A percentile compares a stretch with the other conserved stretches of the same genome.
These are phyloP conservation scores for Aquilaria agallochum DNA, from an alignment of 441 rosid species.

Conservation along the genomic window DNA sequence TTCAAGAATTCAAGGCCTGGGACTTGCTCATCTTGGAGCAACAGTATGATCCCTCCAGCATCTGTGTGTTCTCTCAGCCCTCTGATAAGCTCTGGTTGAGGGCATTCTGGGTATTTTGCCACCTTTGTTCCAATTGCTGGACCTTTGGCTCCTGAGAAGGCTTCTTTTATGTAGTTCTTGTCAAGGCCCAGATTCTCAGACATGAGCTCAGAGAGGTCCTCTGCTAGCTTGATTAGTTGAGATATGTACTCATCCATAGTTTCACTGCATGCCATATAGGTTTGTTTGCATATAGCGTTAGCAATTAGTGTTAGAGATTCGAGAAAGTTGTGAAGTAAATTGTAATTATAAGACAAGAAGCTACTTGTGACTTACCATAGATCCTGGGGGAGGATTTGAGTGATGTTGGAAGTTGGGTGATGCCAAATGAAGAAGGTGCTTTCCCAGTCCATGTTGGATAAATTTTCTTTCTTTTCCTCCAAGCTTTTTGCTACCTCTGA, in stretches of 20 bases:
- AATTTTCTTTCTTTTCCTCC: slow-evolving; percentile 23
- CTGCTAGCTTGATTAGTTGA: slow-evolving; percentile 60
- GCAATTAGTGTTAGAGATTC: no score
- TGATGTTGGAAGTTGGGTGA: slow-evolving; percentile 62
- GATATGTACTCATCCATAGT: slow-evolving; percentile 66
- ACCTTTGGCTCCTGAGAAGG: slow-evolving; percentile 40
- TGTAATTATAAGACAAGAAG: no score
- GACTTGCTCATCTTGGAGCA: slow-evolving; percentile 63
- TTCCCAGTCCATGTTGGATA: slow-evolving; percentile 76
- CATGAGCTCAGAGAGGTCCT: slow-evolving; percentile 64
- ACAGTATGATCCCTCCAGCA: slow-evolving; percentile 62
- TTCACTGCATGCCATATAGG: slow-evolving; percentile 41
- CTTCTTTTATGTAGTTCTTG: slow-evolving; percentile 34
- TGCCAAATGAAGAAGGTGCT: slow-evolving; percentile 74
- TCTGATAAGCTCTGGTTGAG: slow-evolving; percentile 48
- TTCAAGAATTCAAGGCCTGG: slow-evolving; percentile 60
- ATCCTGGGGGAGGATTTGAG: slow-evolving; percentile 52
- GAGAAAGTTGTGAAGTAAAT: no score
- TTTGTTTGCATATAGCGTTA: no score
- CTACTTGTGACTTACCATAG: slow-evolving; percentile 39
- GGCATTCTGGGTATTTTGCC: slow-evolving; percentile 55
- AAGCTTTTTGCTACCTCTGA: slow-evolving; percentile 59
- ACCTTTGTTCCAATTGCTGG: slow-evolving; percentile 65
- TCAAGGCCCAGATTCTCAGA: slow-evolving; percentile 76
- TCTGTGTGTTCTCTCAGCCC: slow-evolving; percentile 70